Conservation (phyloP, 1,139 yeast species). For the Wickerhamomyces sp. region DNA sequence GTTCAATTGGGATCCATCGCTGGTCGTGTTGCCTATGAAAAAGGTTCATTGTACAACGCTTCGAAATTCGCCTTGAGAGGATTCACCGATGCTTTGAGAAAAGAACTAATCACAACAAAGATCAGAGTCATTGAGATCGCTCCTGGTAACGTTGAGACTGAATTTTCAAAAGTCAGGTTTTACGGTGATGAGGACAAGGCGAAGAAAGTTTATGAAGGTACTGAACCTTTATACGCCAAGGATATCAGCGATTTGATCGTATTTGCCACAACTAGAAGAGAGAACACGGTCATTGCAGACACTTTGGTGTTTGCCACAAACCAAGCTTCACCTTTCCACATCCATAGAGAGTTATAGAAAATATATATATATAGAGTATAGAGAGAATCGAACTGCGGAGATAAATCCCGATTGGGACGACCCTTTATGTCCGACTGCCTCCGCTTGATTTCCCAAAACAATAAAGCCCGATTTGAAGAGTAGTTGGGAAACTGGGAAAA, state of each 20-base stretch:
- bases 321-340: slow-evolving; percentile 42
- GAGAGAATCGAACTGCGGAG: neutral
- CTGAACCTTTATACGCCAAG: slow-evolving; percentile 63
- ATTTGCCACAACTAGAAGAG: slow-evolving; percentile 57
- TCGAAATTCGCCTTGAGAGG: slow-evolving; percentile 71
- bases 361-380: too few species aligned
- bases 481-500: too few species aligned
- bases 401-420: too few species aligned
- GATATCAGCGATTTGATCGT: slow-evolving; percentile 72
- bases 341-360: slow-evolving; percentile 14
- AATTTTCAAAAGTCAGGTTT: slow-evolving; percentile 64
- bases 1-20: slow-evolving; percentile 77
- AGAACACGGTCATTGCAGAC: slow-evolving; percentile 69
- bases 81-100: slow-evolving; percentile 62
- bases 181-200: slow-evolving; percentile 61
- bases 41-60: slow-evolving; percentile 76
- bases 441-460: too few species aligned
- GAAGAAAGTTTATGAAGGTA: slow-evolving; percentile 59
- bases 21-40: slow-evolving; percentile 75
- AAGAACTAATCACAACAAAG: slow-evolving; percentile 60
- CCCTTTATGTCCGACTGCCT: too few species aligned
- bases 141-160: slow-evolving; percentile 81
- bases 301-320: slow-evolving; percentile 63
- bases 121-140: slow-evolving; percentile 71
- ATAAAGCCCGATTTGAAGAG: too few species aligned